These are phyloP conservation scores for Colletotrichum truncatum DNA, from an alignment of 2,329 filamentous ascomycete genomes.

Conservation along the genomic window DNA sequence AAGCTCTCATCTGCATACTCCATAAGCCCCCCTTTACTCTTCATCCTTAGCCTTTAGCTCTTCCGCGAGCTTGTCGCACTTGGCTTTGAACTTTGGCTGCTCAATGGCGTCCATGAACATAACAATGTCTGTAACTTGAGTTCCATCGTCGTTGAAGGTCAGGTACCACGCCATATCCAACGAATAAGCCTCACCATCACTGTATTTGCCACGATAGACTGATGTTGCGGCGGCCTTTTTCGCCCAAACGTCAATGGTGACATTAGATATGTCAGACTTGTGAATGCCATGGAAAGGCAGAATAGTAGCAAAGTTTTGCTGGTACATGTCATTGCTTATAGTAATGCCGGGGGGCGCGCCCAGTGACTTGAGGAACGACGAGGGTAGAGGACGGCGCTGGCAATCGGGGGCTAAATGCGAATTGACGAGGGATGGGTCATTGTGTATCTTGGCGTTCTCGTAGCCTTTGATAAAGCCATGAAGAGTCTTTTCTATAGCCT, in stretches of 20 bases:
- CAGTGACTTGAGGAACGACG: background rate
- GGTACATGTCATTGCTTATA: background rate
- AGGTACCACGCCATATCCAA: slow-evolving; percentile 5
- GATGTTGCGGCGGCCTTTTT: background rate
- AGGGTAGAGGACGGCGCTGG: background rate
- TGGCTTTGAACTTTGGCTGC: background rate
- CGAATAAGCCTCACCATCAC: background rate
- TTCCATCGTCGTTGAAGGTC: slow-evolving; percentile 8
- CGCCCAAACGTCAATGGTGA: background rate
- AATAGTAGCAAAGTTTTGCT: background rate
- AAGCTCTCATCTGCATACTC: too few relatives aligned
- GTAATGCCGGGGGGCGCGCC: background rate
- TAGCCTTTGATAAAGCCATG: background rate
- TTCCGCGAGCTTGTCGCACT: background rate
- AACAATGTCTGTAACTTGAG: background rate
- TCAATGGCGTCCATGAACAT: background rate
- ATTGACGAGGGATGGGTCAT: background rate
- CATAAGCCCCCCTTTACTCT: too few relatives aligned
- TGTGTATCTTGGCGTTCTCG: background rate
- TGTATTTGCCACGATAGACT: background rate
- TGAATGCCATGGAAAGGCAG: background rate
- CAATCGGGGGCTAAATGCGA: background rate
- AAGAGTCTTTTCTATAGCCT: background rate
- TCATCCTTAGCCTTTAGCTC: background rate
- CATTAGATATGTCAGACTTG: background rate